Base-by-base conservation (phyloP, 140 eudicot species). In the Stevia rebaudiana region DNA sequence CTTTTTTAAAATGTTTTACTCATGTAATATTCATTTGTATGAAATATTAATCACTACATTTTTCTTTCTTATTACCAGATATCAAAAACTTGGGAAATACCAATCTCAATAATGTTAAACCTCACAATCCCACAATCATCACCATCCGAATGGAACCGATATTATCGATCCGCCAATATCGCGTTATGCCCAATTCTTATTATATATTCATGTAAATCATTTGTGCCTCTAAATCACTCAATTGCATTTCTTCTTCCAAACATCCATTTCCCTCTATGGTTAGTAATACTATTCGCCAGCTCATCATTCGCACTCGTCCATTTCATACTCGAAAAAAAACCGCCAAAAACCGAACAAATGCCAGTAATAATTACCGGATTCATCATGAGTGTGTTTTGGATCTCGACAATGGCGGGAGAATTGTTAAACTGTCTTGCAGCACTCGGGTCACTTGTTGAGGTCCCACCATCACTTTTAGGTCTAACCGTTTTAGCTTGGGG, bases 401-500 rank as follows among this genome's bases (percentile, higher is more conserved):
- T 92, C 49, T 92, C 99, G 10, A 83, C 89, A 21, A 79, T 78
- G 59, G 99, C 97, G 1, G 99, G 97, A 50, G 99, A 92, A 33
- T 95, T 92, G 17, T 76, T 92, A n/a, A 85, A 78, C 80, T 88
- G 96, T 68, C 95, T 92, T n/a, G 94, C 85, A 35, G 92, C 90
- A 15, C 74, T 92, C 0, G 97, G 99, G 44, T 62, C 73, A 21
- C 92, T 92, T 40, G 80, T 92, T 46, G 67, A 85, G 56, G 54
- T 92, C 68, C 86, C 99, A 0, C 76, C 95, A 0, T 76, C 97
- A 3, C 78, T 92, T 12, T 83, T 92, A 12, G 99, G 99, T 16
- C 72, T 92, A 70, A 92, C 99, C 0, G 97, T 92, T 13, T 82
- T 92, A 19, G 99, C 99, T 6, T 92, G 99, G 99, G 99, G 99